These are phyloP conservation scores for Venturia asperata DNA, from an alignment of 2,329 filamentous ascomycete species.

Conservation along the genomic window DNA sequence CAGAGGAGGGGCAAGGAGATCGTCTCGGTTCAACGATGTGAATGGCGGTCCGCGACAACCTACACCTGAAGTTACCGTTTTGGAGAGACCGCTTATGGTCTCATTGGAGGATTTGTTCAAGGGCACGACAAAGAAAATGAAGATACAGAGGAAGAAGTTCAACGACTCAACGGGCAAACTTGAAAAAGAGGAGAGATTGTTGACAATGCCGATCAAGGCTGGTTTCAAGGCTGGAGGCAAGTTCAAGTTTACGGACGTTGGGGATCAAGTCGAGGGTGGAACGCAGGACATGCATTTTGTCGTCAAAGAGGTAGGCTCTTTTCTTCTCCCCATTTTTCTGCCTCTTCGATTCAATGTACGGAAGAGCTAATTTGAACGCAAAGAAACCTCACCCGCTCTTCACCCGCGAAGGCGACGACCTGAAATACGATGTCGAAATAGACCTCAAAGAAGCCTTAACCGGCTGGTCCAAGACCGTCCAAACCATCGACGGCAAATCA, in stretches of 20 bases:
- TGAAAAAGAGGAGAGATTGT: conserved; percentile 76
- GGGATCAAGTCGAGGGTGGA: conserved; percentile 92
- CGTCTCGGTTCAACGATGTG: conserved; percentile 27
- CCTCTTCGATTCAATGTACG: not conserved
- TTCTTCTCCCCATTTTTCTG: not conserved
- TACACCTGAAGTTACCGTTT: conserved; percentile 81
- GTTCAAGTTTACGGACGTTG: conserved; percentile 97
- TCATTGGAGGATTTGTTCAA: conserved; percentile 82
- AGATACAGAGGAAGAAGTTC: conserved; percentile 93
- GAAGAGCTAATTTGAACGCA: conserved; percentile 31
- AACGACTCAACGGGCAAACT: conserved; percentile 74
- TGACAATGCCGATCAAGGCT: conserved; percentile 92
- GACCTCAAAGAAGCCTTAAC: conserved; percentile 90
- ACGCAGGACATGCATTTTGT: conserved; percentile 95
- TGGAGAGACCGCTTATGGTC: conserved; percentile 75
- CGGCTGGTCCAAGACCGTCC: conserved; percentile 85
- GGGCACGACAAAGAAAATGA: conserved; percentile 92
- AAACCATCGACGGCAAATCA: conserved; percentile 87
- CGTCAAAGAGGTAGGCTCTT: conserved; percentile 70
- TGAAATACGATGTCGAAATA: conserved; percentile 71
- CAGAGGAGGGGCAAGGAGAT: conserved; percentile 29
- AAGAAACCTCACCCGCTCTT: conserved; percentile 83
- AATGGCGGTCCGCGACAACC: conserved; percentile 38
- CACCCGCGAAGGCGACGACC: conserved; percentile 79
- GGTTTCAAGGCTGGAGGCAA: conserved; percentile 95